phyloP scores from a whole-genome alignment of 345 rosid genomes.

The Pelargonium nanum region DNA sequence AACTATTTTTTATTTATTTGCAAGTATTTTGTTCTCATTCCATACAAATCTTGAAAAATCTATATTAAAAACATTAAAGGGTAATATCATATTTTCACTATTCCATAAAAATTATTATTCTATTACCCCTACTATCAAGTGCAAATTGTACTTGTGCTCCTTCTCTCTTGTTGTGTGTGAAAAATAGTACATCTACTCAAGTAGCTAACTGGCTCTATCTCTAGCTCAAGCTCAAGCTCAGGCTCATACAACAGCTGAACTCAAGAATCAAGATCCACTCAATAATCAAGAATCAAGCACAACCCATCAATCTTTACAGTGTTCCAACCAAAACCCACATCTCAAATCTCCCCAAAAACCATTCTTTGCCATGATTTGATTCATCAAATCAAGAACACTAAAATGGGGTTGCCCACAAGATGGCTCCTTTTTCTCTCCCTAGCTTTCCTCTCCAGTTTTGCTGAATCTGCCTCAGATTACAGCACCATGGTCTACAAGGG shows the following conservation, averaged over 20 bases:
- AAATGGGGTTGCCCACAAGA: constrained; percentile 38
- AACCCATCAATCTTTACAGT: constrained; percentile 11
- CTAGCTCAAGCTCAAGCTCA: background rate
- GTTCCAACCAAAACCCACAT: constrained; percentile 13
- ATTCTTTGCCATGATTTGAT: constrained; percentile 43
- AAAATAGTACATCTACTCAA: too few species aligned
- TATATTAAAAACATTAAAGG: too few species aligned
- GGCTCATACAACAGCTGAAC: background rate
- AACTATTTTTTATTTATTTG: too few species aligned
- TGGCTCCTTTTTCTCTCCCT: constrained; percentile 20
- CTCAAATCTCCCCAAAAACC: constrained; percentile 15
- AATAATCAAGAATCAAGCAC: background rate
- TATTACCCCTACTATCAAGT: too few species aligned
- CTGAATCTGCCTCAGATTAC: constrained; percentile 49
- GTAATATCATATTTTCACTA: too few species aligned
- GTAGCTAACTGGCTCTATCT: background rate
- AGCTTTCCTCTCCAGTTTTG: constrained; percentile 27
- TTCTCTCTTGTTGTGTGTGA: too few species aligned
- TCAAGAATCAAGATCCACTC: background rate
- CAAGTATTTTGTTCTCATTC: background rate
- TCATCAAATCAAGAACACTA: constrained; percentile 17
- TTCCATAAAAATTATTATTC: too few species aligned
- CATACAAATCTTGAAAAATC: background rate
- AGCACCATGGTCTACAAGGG: constrained; percentile 75
- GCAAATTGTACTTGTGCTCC: too few species aligned